Conservation (phyloP, 345 rosid genomes). For the Stellera chamaejasme region DNA sequence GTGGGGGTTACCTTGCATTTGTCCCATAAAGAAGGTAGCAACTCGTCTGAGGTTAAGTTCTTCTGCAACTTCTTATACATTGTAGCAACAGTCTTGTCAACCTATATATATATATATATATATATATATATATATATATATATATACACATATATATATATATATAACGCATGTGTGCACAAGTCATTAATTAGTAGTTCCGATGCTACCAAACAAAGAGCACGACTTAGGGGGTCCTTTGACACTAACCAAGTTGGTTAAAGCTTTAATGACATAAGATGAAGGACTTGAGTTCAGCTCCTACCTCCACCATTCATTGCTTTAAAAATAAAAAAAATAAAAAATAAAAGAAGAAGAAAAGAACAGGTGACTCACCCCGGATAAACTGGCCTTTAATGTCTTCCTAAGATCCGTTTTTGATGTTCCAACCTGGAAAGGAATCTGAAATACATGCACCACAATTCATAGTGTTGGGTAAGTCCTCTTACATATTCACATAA, state of each 20-base stretch:
- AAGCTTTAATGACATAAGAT: too few species aligned
- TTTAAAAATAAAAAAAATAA: too few species aligned
- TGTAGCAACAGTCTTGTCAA: constrained; percentile 65
- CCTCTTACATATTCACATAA: too few species aligned
- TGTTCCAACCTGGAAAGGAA: constrained; percentile 85
- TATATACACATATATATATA: too few species aligned
- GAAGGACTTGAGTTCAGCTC: too few species aligned
- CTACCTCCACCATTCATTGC: too few species aligned
- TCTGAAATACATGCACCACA: constrained; percentile 33
- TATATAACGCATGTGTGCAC: neutral
- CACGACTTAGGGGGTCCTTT: neutral
- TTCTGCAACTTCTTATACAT: constrained; percentile 93
- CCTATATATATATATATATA: too few species aligned
- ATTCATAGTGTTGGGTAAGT: too few species aligned
- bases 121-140: too few species aligned
- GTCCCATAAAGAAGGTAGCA: constrained; percentile 85
- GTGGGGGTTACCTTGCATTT: constrained; percentile 84
- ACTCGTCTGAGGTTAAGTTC: constrained; percentile 76
- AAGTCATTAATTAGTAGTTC: constrained; percentile 3
- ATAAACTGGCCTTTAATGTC: constrained; percentile 75
- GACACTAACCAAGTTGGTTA: too few species aligned
- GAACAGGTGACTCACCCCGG: constrained; percentile 52
- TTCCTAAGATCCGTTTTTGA: constrained; percentile 85
- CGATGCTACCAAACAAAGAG: neutral
- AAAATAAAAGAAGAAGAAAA: too few species aligned